phyloP scores from a whole-genome alignment of 805 yeast species.

The Yarrowia divulgata region DNA sequence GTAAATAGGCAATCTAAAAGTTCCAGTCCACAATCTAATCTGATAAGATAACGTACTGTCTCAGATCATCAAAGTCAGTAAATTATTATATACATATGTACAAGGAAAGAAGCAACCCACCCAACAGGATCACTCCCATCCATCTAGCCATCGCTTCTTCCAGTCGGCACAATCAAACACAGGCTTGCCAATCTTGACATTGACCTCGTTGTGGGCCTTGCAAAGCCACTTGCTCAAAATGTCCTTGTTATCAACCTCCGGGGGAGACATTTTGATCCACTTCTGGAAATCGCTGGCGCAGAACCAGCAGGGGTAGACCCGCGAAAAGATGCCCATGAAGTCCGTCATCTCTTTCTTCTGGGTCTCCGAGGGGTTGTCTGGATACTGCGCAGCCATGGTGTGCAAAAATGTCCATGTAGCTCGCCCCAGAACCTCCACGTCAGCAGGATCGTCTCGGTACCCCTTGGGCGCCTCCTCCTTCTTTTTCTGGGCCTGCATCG shows the following conservation, averaged over 20 bases:
- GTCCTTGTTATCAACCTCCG: conserved; percentile 61
- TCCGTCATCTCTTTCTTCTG: conserved; percentile 76
- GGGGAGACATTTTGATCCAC: conserved; percentile 59
- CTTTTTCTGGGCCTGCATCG: conserved; percentile 39
- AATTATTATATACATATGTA: conserved; percentile 27
- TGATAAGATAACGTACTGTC: conserved; percentile 1
- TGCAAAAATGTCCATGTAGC: conserved; percentile 94
- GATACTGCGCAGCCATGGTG: conserved; percentile 87
- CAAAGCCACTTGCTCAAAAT: conserved; percentile 91
- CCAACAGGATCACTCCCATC: conserved; percentile 68
- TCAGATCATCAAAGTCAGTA: no score
- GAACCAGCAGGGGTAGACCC: conserved; percentile 90
- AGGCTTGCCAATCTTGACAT: conserved; percentile 83
- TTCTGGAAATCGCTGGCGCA: conserved; percentile 85
- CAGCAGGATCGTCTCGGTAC: conserved; percentile 78
- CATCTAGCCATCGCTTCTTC: conserved; percentile 94
- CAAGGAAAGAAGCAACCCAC: not conserved
- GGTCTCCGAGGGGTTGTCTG: conserved; percentile 64
- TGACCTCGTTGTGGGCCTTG: conserved; percentile 94
- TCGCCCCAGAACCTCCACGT: conserved; percentile 77
- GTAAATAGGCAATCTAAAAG: no score
- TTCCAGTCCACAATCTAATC: not conserved
- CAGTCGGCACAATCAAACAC: conserved; percentile 86
- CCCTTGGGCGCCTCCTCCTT: conserved; percentile 45
- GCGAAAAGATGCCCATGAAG: conserved; percentile 74